Conservation (phyloP, 768 basidiomycete species). For the Tricholoma hemisulphureum region DNA sequence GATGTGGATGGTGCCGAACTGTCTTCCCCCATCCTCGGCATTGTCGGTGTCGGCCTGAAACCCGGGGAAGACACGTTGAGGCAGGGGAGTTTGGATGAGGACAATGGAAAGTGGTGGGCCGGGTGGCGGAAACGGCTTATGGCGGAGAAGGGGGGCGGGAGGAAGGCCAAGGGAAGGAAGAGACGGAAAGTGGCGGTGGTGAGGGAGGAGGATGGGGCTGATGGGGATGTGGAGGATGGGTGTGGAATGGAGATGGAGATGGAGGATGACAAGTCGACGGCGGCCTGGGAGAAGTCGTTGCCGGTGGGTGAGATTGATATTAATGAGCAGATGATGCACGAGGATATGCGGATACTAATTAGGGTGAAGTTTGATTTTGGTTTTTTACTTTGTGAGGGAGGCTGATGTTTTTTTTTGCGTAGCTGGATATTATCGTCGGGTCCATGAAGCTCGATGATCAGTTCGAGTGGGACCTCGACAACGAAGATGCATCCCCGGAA, state of each 20-base stretch:
- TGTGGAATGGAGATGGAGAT: constrained; percentile 29
- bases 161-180: constrained; percentile 34
- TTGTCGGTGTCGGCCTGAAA: constrained; percentile 13
- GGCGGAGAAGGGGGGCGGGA: constrained; percentile 1
- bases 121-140: constrained; percentile 16
- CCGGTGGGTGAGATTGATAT: constrained; percentile 61
- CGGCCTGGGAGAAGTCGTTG: constrained; percentile 41
- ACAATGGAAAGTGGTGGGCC: constrained; percentile 24
- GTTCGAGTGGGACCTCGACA: constrained; percentile 97
- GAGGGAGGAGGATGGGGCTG: constrained; percentile 29
- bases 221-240: constrained; percentile 33
- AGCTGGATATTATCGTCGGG: constrained; percentile 96
- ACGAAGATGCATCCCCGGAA: constrained; percentile 78
- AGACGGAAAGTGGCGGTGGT: constrained; percentile 39
- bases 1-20: constrained; percentile 43
- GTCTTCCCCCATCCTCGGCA: neutral
- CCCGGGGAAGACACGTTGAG: constrained; percentile 19
- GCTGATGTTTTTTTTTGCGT: constrained; percentile 9
- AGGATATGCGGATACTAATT: constrained; percentile 90
- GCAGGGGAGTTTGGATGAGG: constrained; percentile 17
- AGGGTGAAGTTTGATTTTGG: constrained; percentile 52
- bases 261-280: constrained; percentile 5
- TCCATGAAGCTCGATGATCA: constrained; percentile 92
- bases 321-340: constrained; percentile 62
- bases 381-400: neutral